These are phyloP conservation scores for Metarhizium brunneum DNA, from an alignment of 2,329 filamentous ascomycete genomes.

Conservation along the genomic window DNA sequence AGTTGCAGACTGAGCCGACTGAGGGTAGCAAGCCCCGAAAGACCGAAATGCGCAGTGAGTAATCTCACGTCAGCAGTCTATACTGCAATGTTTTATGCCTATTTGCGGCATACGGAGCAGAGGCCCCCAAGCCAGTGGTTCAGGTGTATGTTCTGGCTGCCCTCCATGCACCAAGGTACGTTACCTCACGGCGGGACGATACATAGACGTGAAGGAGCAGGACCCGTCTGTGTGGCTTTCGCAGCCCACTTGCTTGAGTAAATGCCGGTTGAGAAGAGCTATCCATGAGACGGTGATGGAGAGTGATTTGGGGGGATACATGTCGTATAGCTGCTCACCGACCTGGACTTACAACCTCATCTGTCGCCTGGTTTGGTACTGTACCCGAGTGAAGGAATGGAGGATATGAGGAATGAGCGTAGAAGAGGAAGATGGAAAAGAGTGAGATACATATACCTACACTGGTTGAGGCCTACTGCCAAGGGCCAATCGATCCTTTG, in stretches of 20 bases:
- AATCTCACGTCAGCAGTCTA: slow-evolving; percentile 23
- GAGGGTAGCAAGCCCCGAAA: slow-evolving; percentile 22
- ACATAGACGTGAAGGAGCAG: slow-evolving; percentile 35
- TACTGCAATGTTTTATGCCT: slow-evolving; percentile 19
- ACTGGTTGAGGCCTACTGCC: not conserved
- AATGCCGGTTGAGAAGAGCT: slow-evolving; percentile 25
- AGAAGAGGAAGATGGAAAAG: too few relatives aligned
- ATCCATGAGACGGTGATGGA: too few relatives aligned
- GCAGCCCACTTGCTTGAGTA: slow-evolving; percentile 7
- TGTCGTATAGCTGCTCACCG: too few relatives aligned
- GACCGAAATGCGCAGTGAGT: slow-evolving; percentile 16
- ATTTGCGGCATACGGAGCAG: slow-evolving; percentile 20
- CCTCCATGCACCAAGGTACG: slow-evolving; percentile 16
- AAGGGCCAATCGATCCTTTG: not conserved
- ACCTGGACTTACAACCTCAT: too few relatives aligned
- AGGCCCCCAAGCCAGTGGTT: slow-evolving; percentile 33
- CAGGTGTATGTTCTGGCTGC: slow-evolving; percentile 21
- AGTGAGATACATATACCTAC: too few relatives aligned
- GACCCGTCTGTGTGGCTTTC: slow-evolving; percentile 13
- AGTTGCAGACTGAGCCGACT: slow-evolving; percentile 18
- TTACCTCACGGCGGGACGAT: slow-evolving; percentile 28
- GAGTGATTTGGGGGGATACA: too few relatives aligned
- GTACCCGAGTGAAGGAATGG: too few relatives aligned
- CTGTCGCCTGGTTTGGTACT: too few relatives aligned
- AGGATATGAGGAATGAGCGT: too few relatives aligned